Evolutionary conservation across 768 basidiomycete genomes (phyloP).

Genomic region (Paxillus involutus): DNA sequence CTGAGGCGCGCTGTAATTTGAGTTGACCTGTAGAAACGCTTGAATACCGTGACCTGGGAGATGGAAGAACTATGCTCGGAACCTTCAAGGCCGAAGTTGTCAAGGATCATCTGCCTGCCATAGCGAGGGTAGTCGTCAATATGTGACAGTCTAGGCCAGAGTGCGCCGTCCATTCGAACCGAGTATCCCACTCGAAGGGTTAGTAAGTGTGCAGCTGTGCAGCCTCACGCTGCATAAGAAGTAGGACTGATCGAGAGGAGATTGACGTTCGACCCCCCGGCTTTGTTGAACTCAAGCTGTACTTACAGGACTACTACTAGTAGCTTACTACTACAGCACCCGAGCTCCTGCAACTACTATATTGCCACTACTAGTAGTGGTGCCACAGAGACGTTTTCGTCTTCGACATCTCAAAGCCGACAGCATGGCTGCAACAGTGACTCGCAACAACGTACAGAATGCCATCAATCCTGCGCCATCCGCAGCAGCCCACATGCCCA

Average conservation of each 20-base stretch:
- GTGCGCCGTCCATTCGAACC: conserved; percentile 7
- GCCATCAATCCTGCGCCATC: conserved; percentile 12
- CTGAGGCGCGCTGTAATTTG: conserved; percentile 70
- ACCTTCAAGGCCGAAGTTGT: conserved; percentile 87
- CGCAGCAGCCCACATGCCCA: conserved; percentile 17
- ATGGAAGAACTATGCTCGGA: conserved; percentile 5
- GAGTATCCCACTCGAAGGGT: not conserved
- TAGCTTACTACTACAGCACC: no score
- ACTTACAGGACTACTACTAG: no score
- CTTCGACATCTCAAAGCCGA: no score
- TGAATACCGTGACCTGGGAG: conserved; percentile 1
- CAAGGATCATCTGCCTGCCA: conserved; percentile 95
- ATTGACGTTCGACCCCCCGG: no score
- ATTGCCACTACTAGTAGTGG: no score
- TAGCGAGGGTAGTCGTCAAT: conserved; percentile 83
- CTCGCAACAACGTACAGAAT: conserved; percentile 15
- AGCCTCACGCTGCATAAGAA: no score
- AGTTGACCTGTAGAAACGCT: conserved; percentile 63
- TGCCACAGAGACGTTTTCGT: no score
- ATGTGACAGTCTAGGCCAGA: conserved; percentile 32
- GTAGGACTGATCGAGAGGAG: no score
- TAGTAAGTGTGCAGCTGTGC: no score
- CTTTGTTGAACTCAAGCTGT: no score
- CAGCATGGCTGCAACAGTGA: conserved; percentile 15
- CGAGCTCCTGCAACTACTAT: no score